Percentiles rank a stretch among this genome's conserved stretches.
phyloP scores from a whole-genome alignment of 2,329 filamentous ascomycete species.

The Alternaria solani region DNA sequence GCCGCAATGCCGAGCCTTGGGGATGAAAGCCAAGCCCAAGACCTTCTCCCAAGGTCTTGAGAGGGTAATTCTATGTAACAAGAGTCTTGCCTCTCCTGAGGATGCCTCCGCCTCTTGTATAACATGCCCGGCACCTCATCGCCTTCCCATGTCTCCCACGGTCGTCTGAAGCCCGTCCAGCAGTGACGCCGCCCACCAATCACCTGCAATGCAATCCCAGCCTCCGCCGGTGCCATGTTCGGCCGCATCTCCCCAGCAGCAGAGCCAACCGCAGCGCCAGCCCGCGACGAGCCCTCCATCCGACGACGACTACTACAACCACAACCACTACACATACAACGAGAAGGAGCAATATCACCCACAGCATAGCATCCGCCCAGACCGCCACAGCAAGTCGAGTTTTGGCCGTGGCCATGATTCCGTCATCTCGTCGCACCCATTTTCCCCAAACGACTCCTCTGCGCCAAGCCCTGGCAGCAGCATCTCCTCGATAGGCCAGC shows the following conservation, averaged over 20 bases:
- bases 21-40: constrained; percentile 43
- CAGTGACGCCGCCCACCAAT: constrained; percentile 32
- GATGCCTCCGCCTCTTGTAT: constrained; percentile 39
- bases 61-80: constrained; percentile 44
- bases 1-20: constrained; percentile 39
- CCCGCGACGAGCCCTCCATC: constrained; percentile 14
- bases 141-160: constrained; percentile 23
- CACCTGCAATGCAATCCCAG: constrained; percentile 45
- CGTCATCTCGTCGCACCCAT: constrained; percentile 50
- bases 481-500: constrained; percentile 36
- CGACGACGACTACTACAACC: constrained; percentile 27
- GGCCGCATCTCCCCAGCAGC: constrained; percentile 32
- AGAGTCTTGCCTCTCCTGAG: constrained; percentile 47
- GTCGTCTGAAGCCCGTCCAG: constrained; percentile 37
- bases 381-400: constrained; percentile 36
- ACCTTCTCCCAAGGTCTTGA: constrained; percentile 43
- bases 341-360: constrained; percentile 36
- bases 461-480: constrained; percentile 48
- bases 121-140: constrained; percentile 45
- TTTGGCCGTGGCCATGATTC: constrained; percentile 44
- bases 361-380: constrained; percentile 22
- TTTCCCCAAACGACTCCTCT: constrained; percentile 44
- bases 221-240: constrained; percentile 39
- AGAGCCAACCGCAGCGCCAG: constrained; percentile 24
- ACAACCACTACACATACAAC: constrained; percentile 33